Conservation (phyloP, 2,329 filamentous ascomycete genomes). For the Tolypocladium cylindrosporum region DNA sequence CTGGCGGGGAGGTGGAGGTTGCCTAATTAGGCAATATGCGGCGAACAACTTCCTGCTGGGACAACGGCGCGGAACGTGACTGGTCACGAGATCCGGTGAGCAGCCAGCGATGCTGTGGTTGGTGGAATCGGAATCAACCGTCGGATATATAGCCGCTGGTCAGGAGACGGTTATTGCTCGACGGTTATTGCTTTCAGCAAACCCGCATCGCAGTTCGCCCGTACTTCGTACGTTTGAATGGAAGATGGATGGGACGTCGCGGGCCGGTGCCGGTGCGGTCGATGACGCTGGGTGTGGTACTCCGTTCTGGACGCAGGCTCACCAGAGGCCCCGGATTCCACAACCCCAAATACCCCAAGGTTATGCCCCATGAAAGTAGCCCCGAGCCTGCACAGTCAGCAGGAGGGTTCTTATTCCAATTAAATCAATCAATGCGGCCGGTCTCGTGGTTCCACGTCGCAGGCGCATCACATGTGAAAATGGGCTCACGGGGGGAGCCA, state of each 20-base stretch:
- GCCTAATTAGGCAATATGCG: not conserved
- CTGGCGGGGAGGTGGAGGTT: not conserved
- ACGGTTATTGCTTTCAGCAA: not conserved
- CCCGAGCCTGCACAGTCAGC: not conserved
- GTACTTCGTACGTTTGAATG: not conserved
- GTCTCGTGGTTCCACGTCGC: not conserved
- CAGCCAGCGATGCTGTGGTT: not conserved
- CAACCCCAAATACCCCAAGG: not conserved
- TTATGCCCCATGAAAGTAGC: not conserved
- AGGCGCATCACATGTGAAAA: conserved; percentile 1
- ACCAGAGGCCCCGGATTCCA: not conserved
- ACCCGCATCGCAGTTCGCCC: not conserved
- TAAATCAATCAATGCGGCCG: not conserved
- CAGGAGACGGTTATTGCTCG: not conserved
- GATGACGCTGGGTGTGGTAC: not conserved
- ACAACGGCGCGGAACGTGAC: not conserved
- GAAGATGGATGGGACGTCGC: not conserved
- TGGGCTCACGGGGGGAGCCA: not conserved
- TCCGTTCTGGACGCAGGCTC: not conserved
- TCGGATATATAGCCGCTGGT: not conserved
- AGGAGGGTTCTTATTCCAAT: not conserved
- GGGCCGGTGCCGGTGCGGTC: not conserved
- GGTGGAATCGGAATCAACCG: not conserved
- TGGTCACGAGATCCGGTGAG: not conserved
- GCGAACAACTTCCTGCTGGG: not conserved